A percentile compares a stretch with the other conserved stretches of the same genome.
These are phyloP conservation scores for Botrytis paeoniae DNA, from an alignment of 2,329 filamentous ascomycete species.

Conservation along the genomic window DNA sequence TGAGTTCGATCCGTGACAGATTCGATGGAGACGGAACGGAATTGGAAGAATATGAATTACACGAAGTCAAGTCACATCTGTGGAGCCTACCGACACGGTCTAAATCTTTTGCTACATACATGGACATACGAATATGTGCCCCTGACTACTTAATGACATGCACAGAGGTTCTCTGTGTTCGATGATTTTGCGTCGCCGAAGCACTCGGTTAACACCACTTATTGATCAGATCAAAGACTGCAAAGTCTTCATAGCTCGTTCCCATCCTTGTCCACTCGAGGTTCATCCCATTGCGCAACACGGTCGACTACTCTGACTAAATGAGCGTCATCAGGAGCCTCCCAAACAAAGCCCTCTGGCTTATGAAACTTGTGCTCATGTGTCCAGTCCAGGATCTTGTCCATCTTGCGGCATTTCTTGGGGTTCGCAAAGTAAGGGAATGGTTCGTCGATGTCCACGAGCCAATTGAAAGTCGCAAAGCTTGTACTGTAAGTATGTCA, in stretches of 20 bases:
- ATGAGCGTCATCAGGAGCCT: conserved; percentile 7
- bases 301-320: not conserved
- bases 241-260: not conserved
- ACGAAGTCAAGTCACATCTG: no score
- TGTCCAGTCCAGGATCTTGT: not conserved
- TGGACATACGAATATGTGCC: not conserved
- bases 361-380: conserved; percentile 2
- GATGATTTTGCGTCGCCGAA: not conserved
- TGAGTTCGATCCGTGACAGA: no score
- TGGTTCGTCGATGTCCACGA: conserved; percentile 1
- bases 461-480: not conserved
- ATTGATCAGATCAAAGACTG: not conserved
- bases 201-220: not conserved
- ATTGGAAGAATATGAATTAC: no score
- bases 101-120: not conserved
- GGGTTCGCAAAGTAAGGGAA: not conserved
- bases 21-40: no score
- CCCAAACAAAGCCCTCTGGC: not conserved
- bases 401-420: not conserved
- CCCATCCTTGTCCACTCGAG: conserved; percentile 4
- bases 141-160: not conserved
- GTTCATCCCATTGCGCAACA: conserved; percentile 1
- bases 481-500: no score
- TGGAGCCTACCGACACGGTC: no score
- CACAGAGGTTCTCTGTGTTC: not conserved